phyloP scores from a whole-genome alignment of 2,329 filamentous ascomycete species.

The Claviceps pazoutovae region DNA sequence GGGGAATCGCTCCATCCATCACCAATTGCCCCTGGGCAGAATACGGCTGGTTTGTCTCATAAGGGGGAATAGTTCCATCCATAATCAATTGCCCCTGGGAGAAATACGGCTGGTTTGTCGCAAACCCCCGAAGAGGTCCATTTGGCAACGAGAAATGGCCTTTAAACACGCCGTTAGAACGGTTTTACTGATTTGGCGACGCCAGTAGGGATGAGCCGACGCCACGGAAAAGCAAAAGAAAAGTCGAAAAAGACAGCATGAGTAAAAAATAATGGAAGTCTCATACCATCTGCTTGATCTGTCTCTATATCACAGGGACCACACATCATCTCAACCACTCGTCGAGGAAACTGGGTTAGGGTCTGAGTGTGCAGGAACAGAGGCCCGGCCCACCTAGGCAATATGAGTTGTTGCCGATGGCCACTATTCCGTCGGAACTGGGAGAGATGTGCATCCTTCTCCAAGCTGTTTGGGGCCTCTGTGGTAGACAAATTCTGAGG shows the following conservation, averaged over 20 bases:
- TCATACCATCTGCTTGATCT: conserved; percentile 19
- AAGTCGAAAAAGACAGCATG: too few species aligned
- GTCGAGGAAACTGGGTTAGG: conserved; percentile 14
- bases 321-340: conserved; percentile 19
- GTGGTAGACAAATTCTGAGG: conserved; percentile 10
- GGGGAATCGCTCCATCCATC: too few species aligned
- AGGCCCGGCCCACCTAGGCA: conserved; percentile 12
- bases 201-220: neutral
- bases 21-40: too few species aligned
- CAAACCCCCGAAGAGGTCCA: conserved; percentile 14
- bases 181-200: neutral
- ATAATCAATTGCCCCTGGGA: too few species aligned
- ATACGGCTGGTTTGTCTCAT: too few species aligned
- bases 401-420: conserved; percentile 9
- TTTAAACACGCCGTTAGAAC: conserved; percentile 7
- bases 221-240: neutral
- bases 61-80: conserved; percentile 5
- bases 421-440: neutral
- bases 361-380: conserved; percentile 12
- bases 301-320: conserved; percentile 18
- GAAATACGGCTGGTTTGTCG: conserved; percentile 17
- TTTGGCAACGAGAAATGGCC: conserved; percentile 21
- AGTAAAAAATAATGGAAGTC: neutral
- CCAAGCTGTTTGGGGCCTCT: neutral
- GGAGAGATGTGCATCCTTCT: neutral